Evolutionary conservation across 176 grass and related monocot genomes (phyloP), one percentile per base, ranked within the genome.

Genomic region (Bonia amplexicaulis): DNA sequence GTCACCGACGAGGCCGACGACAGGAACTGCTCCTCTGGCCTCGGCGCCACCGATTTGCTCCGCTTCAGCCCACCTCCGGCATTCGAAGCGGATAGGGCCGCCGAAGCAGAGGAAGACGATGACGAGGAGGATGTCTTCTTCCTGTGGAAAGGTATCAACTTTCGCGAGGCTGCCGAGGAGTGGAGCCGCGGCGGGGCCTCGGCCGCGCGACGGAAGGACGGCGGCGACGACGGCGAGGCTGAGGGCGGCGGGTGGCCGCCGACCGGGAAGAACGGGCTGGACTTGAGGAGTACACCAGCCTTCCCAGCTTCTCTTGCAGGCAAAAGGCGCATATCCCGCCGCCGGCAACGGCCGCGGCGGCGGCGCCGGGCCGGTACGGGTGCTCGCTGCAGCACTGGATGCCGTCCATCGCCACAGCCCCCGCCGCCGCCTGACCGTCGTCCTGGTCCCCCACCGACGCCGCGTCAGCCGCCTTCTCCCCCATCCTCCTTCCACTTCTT

Each of bases 241-340:
- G 88, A 90, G 16, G 90, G 81, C 71, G 90, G 87, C 25, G 90
- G 85, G 35, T 87, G 89, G n/a, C 87, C 88, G n/a, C 86, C 90
- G 51, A 88, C 86, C 74, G 89, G 87, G 27, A 88, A 89, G 63
- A 93, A 93, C 5, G 79, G 88, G 76, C 76, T 85, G 61, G 94
- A 89, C 61, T 97, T 97, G 75, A 92, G 20, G 94, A 97, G 14
- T 90, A 92, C 0, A 97, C 94, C 45, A 97, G 85, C 92, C 80
- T 92, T 49, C 94, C 94, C 35, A 97, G 90, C 92, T 97, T 97
- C 90, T 97, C 94, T 76, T 97, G 94, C 45, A 97, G 88, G 69
- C 94, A 97, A 71, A 97, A 94, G 41, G 94, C 92, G 79, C 94
- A 97, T 70, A 97, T 94, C 51, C 92, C 94, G 5, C 86, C 91